phyloP scores from a whole-genome alignment of 2,329 filamentous ascomycete genomes.

The Fusarium sterilihyphosum region DNA sequence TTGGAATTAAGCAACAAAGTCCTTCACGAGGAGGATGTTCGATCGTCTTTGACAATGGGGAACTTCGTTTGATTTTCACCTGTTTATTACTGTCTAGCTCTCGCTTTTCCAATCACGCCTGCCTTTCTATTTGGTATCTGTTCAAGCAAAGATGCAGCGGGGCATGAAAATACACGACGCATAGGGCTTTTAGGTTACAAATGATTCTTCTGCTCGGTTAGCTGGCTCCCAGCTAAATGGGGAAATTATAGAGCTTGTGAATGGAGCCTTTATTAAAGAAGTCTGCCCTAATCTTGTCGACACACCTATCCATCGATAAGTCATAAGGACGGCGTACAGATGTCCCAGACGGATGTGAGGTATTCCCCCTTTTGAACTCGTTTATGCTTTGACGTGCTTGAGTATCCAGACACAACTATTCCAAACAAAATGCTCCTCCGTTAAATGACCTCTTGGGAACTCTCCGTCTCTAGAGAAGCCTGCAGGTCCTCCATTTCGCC shows the following conservation, averaged over 20 bases:
- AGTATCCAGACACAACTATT: background rate
- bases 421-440: background rate
- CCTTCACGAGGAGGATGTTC: conserved; percentile 1
- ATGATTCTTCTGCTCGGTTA: conserved; percentile 1
- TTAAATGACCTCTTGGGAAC: background rate
- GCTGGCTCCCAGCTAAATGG: background rate
- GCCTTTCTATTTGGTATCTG: conserved; percentile 17
- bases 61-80: conserved; percentile 7
- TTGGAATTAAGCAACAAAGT: conserved; percentile 11
- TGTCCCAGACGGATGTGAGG: background rate
- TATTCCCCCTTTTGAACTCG: background rate
- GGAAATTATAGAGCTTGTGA: conserved; percentile 22
- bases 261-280: background rate
- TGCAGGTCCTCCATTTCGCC: conserved; percentile 61
- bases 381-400: background rate
- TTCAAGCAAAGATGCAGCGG: conserved; percentile 33
- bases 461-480: conserved; percentile 43
- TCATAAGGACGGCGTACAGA: background rate
- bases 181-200: conserved; percentile 19
- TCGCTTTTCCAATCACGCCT: conserved; percentile 31
- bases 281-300: background rate
- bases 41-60: conserved; percentile 17
- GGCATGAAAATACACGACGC: conserved; percentile 43
- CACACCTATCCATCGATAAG: background rate
- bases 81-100: background rate